A percentile compares a stretch with the other conserved stretches of the same genome.
phyloP scores from a whole-genome alignment of 73 alveolate genomes.

The Effrenium voratum region DNA sequence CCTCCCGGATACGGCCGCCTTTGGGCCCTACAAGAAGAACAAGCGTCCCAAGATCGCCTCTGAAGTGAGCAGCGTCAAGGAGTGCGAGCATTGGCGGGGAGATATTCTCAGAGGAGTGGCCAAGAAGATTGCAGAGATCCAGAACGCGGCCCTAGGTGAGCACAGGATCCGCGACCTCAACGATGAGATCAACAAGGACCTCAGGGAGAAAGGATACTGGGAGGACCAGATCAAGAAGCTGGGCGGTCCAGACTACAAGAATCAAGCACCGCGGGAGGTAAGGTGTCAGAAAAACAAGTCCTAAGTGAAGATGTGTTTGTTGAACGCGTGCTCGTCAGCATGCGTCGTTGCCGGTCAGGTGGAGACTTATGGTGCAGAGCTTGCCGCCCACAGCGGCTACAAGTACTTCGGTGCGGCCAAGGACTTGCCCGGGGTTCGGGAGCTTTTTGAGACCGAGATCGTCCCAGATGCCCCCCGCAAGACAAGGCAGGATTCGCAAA shows the following conservation, averaged over 20 bases:
- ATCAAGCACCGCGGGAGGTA: no score
- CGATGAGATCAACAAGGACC: constrained; percentile 92
- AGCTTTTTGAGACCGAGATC: constrained; percentile 84
- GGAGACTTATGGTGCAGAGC: constrained; percentile 88
- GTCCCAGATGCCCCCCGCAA: constrained; percentile 88
- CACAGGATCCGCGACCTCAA: constrained; percentile 85
- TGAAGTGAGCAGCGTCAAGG: constrained; percentile 75
- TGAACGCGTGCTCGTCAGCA: no score
- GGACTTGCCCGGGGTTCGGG: constrained; percentile 90
- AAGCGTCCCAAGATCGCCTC: constrained; percentile 89
- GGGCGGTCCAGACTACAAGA: constrained; percentile 76
- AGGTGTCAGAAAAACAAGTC: no score
- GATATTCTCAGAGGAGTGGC: constrained; percentile 88
- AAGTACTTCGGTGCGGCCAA: constrained; percentile 92
- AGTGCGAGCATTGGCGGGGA: constrained; percentile 90
- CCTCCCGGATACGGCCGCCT: constrained; percentile 67
- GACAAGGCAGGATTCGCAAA: constrained; percentile 23
- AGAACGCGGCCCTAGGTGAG: constrained; percentile 84
- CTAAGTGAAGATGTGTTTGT: no score
- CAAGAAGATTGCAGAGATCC: constrained; percentile 91
- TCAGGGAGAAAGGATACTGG: constrained; percentile 86
- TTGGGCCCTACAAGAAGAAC: constrained; percentile 64
- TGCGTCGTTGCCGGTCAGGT: constrained; percentile 17
- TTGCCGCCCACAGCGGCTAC: constrained; percentile 85
- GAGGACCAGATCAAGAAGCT: constrained; percentile 55